Evolutionary conservation across 768 basidiomycete genomes (phyloP), one percentile per base, ranked within the genome.

Genomic region (Kwoniella dejecticola): DNA sequence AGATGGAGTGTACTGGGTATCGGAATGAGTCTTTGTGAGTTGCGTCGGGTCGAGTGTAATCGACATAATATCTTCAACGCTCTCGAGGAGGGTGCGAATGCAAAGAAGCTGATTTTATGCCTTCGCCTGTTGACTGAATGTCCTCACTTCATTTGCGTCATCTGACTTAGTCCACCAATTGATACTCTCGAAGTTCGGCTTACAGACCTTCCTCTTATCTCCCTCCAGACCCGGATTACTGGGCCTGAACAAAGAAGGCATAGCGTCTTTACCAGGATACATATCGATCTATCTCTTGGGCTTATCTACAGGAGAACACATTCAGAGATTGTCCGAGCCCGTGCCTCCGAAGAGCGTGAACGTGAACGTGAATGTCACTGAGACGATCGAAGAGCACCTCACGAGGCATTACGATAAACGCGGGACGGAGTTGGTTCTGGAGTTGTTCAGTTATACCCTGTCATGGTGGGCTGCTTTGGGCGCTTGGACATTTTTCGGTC

Each of bases 161-260:
- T n/a, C n/a, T n/a, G n/a, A 8, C 40, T 15, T 58, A 95, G 91
- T 80, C 0, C 92, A 97, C 50, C 89, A 96, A 76, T 48, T 85
- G 5, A 69, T 83, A 0, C 82, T 97, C 6, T 85, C 86, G 2
- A 72, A 73, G 8, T 79, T 82, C 6, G 82, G 84, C 0, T 77
- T 93, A 5, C 83, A 87, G 70, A 47, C 79, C 0, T 91, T 86
- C 79, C 84, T 90, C 3, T 81, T 95, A 26, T 74, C 84, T 0
- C 84, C 85, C 0, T 84, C 86, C 2, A 85, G 95, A 7, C 81
- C 79, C 10, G 82, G 83, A 31, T 47, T 94, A 3, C 66, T 97
- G 31, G 86, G 84, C 31, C 83, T 85, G 19, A 98, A 99, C 81
- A 96, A 96, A 73, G 96, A 99, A 77, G 96, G 96, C 0, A 72